Percentiles rank a stretch among this genome's conserved stretches.
These are phyloP conservation scores for Thymus quinquecostatus DNA, from an alignment of 257 asterid species.

Conservation along the genomic window DNA sequence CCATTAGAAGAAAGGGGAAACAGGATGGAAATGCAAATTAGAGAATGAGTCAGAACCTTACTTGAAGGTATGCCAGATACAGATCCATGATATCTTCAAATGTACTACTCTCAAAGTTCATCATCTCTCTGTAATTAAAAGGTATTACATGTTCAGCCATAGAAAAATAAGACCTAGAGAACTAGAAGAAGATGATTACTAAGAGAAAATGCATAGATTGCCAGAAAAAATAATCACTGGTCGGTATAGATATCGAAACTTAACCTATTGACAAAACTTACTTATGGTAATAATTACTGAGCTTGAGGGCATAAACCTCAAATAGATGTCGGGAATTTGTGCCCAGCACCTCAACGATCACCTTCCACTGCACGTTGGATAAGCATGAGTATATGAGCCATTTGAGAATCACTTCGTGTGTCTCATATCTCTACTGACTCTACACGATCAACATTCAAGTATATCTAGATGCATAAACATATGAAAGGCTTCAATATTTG, in stretches of 20 bases:
- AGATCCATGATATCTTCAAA: slow-evolving; percentile 89
- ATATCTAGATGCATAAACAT: slow-evolving; percentile 11
- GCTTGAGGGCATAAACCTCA: slow-evolving; percentile 89
- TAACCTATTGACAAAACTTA: slow-evolving; percentile 45
- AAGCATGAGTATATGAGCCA: slow-evolving; percentile 34
- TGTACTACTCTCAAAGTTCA: slow-evolving; percentile 56
- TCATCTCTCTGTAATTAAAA: slow-evolving; percentile 55
- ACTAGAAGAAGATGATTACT: slow-evolving; percentile 6
- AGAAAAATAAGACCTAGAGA: slow-evolving; percentile 12
- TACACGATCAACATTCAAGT: slow-evolving; percentile 16
- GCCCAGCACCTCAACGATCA: slow-evolving; percentile 80
- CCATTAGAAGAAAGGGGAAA: background rate
- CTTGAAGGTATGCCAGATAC: slow-evolving; percentile 88
- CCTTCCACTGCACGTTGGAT: slow-evolving; percentile 67
- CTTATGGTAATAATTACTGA: slow-evolving; percentile 67
- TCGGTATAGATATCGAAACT: slow-evolving; percentile 6
- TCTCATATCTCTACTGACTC: background rate
- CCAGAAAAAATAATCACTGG: slow-evolving; percentile 10
- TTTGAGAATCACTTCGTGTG: slow-evolving; percentile 6
- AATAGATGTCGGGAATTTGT: slow-evolving; percentile 87
- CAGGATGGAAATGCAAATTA: background rate
- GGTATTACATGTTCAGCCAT: slow-evolving; percentile 28
- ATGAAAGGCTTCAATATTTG: slow-evolving; percentile 16
- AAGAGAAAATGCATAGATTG: slow-evolving; percentile 14
- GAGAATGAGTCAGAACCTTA: slow-evolving; percentile 43